Conservation (phyloP, 208 protist species). For the Leishmania major region DNA sequence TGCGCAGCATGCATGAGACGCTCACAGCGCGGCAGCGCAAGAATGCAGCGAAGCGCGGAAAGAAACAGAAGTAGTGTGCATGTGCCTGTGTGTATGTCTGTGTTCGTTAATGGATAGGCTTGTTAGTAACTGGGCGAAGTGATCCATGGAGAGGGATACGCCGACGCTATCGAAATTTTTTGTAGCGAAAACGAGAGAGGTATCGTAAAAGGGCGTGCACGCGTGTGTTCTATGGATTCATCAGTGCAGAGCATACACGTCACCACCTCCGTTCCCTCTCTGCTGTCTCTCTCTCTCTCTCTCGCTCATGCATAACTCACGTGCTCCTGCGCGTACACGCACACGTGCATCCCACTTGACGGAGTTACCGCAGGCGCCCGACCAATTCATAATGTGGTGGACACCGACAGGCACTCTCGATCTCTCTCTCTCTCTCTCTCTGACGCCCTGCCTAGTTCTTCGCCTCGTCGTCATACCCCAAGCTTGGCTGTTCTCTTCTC, state of each 20-base stretch:
- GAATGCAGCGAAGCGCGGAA: slow-evolving; percentile 2
- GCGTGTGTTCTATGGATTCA: background rate
- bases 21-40: slow-evolving; percentile 12
- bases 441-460: background rate
- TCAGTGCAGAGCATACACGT: background rate
- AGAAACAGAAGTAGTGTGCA: slow-evolving; percentile 7
- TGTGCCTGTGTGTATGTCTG: background rate
- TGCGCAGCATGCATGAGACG: slow-evolving; percentile 24
- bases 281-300: background rate
- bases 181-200: background rate
- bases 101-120: background rate
- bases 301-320: background rate
- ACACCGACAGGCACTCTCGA: background rate
- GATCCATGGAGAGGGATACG: background rate
- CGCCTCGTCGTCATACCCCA: background rate
- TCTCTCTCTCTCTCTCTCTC: background rate
- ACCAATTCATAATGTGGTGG: background rate
- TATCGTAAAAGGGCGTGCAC: background rate
- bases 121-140: background rate
- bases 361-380: background rate
- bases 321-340: background rate
- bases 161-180: background rate
- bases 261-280: background rate
- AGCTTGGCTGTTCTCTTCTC: background rate
- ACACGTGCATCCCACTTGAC: background rate